Evolutionary conservation across 805 yeast genomes (phyloP).

Genomic region (Saccharomycopsis schoenii): DNA sequence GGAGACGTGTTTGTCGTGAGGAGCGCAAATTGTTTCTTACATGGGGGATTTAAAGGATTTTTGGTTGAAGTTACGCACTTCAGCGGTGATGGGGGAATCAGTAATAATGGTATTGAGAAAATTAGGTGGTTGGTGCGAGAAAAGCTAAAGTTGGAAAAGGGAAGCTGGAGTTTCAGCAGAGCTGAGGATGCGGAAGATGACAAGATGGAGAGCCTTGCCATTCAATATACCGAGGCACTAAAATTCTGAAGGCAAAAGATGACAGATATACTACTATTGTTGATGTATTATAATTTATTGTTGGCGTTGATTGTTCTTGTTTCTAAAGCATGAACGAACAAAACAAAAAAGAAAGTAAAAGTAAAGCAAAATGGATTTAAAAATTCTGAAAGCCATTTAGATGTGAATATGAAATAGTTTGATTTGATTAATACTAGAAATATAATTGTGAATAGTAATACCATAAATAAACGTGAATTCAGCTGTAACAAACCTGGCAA

Average conservation of each 20-base stretch:
- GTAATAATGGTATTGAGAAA: conserved; percentile 15
- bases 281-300: too few species aligned
- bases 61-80: conserved; percentile 39
- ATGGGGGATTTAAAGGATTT: conserved; percentile 65
- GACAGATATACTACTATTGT: too few species aligned
- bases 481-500: too few species aligned
- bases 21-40: conserved; percentile 62
- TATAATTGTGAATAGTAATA: too few species aligned
- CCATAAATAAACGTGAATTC: too few species aligned
- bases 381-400: too few species aligned
- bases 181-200: conserved; percentile 22
- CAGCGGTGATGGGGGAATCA: background rate
- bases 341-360: too few species aligned
- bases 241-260: background rate
- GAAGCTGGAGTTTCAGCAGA: conserved; percentile 28
- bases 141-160: conserved; percentile 28
- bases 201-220: conserved; percentile 13
- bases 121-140: conserved; percentile 24
- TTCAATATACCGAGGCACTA: conserved; percentile 16
- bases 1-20: conserved; percentile 33
- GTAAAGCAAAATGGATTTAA: too few species aligned
- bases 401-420: too few species aligned
- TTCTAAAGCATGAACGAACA: too few species aligned
- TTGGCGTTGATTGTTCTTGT: too few species aligned
- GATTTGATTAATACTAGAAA: too few species aligned